Base-by-base conservation (phyloP, 768 basidiomycete species). In the Lactarius akahatsu region DNA sequence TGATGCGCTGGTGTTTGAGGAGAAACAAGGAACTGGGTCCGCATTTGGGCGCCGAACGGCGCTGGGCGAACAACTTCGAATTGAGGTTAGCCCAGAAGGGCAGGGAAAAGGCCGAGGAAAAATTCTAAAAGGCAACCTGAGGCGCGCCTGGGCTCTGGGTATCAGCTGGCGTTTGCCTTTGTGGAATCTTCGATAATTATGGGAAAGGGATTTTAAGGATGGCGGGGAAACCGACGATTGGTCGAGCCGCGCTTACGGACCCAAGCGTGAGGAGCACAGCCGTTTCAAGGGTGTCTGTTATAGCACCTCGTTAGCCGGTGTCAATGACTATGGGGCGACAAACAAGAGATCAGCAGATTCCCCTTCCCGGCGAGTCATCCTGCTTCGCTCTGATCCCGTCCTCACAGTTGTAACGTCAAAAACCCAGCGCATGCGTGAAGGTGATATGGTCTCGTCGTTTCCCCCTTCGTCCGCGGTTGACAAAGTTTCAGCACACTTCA, bases 181-280 rank as follows among this genome's bases (percentile, higher is more conserved):
- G 62, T 64, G 69, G 67, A 69, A 70, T 64, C 63, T 68, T 70
- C 62, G 63, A 69, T 65, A 68, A 67, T 68, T 68, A 64, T 69
- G 69, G 66, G 69, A 69, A 69, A 69, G 43, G 62, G 66, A 63
- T 63, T 62, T 34, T 63, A 57, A 67, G 69, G 66, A 61, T 32
- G 66, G 69, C 63, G 69, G 66, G 66, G 66, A 67, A 69, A 69
- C 55, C 66, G 38, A 67, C 59, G 52, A 68, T 68, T 69, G 66
- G 69, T 67, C 55, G 66, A 67, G 62, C 62, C 67, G 66, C 66
- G 67, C 60, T 64, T 61, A 64, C 64, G 69, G 69, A 40, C 62
- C 55, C 69, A 67, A 67, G 66, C 66, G 69, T 69, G 68, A 69
- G 65, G 60, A 57, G 62, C 62, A 57, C 59, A 69, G 69, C 69